These are phyloP conservation scores for Paramecium primaurelia DNA, from an alignment of 73 alveolate genomes.

Conservation along the genomic window DNA sequence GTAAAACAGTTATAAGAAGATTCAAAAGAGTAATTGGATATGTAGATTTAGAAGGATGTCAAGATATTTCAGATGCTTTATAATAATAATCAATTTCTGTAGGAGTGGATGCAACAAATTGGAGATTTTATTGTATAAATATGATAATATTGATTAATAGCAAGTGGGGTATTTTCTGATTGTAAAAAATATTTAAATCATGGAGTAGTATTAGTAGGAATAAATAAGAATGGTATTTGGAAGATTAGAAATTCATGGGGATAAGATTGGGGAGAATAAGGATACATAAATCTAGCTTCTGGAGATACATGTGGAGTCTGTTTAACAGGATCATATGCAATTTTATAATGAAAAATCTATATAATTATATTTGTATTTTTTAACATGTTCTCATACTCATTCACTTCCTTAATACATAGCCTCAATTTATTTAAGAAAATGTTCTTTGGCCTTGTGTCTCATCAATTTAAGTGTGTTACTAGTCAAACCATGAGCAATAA, in stretches of 20 bases:
- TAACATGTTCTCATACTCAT: background rate
- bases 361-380: background rate
- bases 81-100: conserved; percentile 50
- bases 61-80: conserved; percentile 6
- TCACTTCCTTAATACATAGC: conserved; percentile 64
- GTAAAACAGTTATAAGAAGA: background rate
- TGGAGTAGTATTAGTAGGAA: conserved; percentile 60
- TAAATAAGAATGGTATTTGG: conserved; percentile 14
- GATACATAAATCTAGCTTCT: conserved; percentile 47
- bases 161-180: conserved; percentile 46
- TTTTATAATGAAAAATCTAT: background rate
- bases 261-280: conserved; percentile 63
- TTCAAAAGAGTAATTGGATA: conserved; percentile 39
- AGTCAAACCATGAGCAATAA: conserved; percentile 70
- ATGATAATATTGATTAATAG: background rate
- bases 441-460: conserved; percentile 79
- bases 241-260: conserved; percentile 69
- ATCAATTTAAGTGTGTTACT: conserved; percentile 90
- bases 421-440: conserved; percentile 70
- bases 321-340: background rate
- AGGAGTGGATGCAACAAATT: conserved; percentile 56
- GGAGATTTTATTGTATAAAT: conserved; percentile 38
- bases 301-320: conserved; percentile 59
- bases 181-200: conserved; percentile 54
- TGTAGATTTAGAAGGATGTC: conserved; percentile 26